These are phyloP conservation scores for Puccinia polysora DNA, from an alignment of 1,284 basidiomycete genomes.

Conservation along the genomic window DNA sequence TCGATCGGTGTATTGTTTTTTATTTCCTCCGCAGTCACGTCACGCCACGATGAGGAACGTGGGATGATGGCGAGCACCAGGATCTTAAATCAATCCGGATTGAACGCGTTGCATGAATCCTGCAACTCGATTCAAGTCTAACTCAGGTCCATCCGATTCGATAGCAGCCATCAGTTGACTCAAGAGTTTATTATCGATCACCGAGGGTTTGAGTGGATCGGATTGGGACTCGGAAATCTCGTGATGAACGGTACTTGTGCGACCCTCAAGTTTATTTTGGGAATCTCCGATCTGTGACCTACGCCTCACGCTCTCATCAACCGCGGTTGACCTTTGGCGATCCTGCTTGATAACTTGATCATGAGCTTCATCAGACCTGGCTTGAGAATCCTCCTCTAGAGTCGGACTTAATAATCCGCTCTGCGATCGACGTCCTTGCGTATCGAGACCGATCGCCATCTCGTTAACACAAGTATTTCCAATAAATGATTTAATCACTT, in stretches of 20 bases:
- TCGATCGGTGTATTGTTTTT: too few relatives aligned
- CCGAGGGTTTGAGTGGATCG: background rate
- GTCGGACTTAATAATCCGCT: too few relatives aligned
- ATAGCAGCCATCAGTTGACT: constrained; percentile 65
- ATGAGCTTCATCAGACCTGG: too few relatives aligned
- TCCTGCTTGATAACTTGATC: too few relatives aligned
- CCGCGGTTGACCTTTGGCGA: too few relatives aligned
- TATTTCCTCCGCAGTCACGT: background rate
- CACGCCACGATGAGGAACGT: background rate
- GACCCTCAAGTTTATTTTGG: background rate
- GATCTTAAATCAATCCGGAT: constrained; percentile 23
- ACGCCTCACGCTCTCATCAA: too few relatives aligned
- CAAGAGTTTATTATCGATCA: constrained; percentile 48
- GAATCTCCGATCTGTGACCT: too few relatives aligned
- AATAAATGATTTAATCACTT: constrained; percentile 46
- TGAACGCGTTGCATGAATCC: constrained; percentile 42
- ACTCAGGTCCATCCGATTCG: constrained; percentile 62
- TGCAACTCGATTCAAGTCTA: constrained; percentile 43
- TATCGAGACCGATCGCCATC: background rate
- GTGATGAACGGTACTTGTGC: too few relatives aligned
- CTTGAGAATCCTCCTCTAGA: too few relatives aligned
- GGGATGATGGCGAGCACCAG: too few relatives aligned
- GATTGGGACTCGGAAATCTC: background rate
- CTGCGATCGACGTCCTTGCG: constrained; percentile 5
- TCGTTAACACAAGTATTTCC: constrained; percentile 43